Conservation (phyloP, 768 basidiomycete genomes). For the Tricholoma flavovirens region DNA sequence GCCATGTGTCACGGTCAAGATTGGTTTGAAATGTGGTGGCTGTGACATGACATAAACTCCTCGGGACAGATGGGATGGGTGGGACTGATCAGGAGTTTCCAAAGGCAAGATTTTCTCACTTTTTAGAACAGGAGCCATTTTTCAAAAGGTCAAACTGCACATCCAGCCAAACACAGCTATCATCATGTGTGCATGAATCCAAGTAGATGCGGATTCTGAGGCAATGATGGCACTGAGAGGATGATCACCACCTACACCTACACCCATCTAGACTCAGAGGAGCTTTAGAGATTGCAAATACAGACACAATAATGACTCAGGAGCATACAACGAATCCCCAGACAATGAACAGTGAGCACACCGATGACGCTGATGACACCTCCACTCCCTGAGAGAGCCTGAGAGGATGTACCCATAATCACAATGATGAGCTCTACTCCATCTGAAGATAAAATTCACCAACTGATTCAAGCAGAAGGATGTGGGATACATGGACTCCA, state of each 20-base stretch:
- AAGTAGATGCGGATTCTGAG: conserved; percentile 80
- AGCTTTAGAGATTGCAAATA: neutral
- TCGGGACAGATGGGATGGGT: too few relatives aligned
- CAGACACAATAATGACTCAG: neutral
- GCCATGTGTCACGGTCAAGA: too few relatives aligned
- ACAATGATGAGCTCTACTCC: conserved; percentile 78
- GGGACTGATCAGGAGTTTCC: too few relatives aligned
- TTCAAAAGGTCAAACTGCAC: conserved; percentile 15
- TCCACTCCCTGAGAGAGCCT: conserved; percentile 68
- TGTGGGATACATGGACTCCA: conserved; percentile 26
- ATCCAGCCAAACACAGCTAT: conserved; percentile 88
- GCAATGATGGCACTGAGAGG: conserved; percentile 82
- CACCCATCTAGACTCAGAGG: conserved; percentile 56
- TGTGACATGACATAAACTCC: too few relatives aligned
- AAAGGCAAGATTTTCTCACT: too few relatives aligned
- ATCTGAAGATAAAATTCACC: conserved; percentile 25
- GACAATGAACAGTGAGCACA: conserved; percentile 64
- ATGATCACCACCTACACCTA: conserved; percentile 89
- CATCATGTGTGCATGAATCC: conserved; percentile 80
- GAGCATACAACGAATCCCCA: conserved; percentile 69
- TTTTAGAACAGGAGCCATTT: too few relatives aligned
- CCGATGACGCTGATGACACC: conserved; percentile 69
- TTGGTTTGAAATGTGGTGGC: too few relatives aligned
- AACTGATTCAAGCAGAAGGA: neutral
- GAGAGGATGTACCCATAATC: conserved; percentile 72